Base-by-base conservation (phyloP, 176 grass and related monocot genomes). In the Musa schizocarpa region DNA sequence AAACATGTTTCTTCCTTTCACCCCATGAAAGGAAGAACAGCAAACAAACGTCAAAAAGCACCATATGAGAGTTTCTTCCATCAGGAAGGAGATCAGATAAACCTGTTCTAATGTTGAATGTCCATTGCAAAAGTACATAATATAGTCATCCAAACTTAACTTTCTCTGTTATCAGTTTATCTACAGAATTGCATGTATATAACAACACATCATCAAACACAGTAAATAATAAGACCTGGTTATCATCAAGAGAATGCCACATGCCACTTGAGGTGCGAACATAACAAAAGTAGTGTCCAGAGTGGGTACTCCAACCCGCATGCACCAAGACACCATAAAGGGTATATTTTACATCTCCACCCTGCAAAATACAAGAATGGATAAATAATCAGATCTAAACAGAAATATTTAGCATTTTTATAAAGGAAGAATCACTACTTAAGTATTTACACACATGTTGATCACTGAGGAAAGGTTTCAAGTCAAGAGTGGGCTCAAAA, bases 171-270 rank as follows among this genome's bases (percentile, higher is more conserved):
- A 9, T n/a, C 9, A 63, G 6, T 63, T 63, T 22, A 22, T 63
- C 29, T 29, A 63, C 56, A n/a, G 1, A n/a, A 61, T 20, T 61
- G 17, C 57, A n/a, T 6, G 34, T 61, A 57, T 57, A 57, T 16
- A 57, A 57, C 13, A 16, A 5, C 10, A 57, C 12, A 67, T 34
- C 13, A 68, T 8, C 34, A 43, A 43, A 43, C 13, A 68, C 14
- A 68, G 65, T 17, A 26, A 68, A 29, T 27, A 48, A 74, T 65
- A 72, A 79, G 78, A 92, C 90, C 95, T 94, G 81, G 63, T 99
- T 99, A 91, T 99, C 95, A 49, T 98, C 90, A 79, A 98, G 90
- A 85, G 85, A 91, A 81, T 99, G 95, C 95, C 95, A 99, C 90
- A 94, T 89, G 77, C 95, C 86, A 81, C 86, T 99, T 57, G 95